Conservation (phyloP, 1,139 yeast genomes). For the Magnusiomyces tetraspermus region DNA sequence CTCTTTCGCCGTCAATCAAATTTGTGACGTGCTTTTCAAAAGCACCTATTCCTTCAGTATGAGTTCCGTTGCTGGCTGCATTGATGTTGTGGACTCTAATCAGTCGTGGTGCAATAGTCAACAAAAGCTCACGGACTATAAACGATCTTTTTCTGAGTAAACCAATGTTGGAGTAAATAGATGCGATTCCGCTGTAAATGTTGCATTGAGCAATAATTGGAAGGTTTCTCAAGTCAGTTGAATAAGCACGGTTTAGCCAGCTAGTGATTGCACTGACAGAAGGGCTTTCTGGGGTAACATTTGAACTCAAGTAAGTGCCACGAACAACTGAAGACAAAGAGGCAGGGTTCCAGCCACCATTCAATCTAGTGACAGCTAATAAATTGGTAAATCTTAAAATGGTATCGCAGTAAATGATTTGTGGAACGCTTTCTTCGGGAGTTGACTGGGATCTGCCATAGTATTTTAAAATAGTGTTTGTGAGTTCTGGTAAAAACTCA, state of each 20-base stretch:
- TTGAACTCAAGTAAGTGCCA: constrained; percentile 23
- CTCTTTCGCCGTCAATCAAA: constrained; percentile 18
- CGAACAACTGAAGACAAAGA: constrained; percentile 38
- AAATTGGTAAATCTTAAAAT: constrained; percentile 55
- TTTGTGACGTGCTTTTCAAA: constrained; percentile 10
- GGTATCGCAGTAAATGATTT: constrained; percentile 66
- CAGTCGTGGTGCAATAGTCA: constrained; percentile 43
- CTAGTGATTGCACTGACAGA: constrained; percentile 25
- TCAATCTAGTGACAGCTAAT: constrained; percentile 46
- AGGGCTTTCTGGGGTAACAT: constrained; percentile 22
- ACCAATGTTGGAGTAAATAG: constrained; percentile 53
- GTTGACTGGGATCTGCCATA: constrained; percentile 54
- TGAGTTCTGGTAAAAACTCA: constrained; percentile 45
- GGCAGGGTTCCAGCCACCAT: constrained; percentile 40
- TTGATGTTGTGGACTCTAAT: constrained; percentile 19
- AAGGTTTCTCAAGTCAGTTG: constrained; percentile 42
- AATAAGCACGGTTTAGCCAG: constrained; percentile 37
- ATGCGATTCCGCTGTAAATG: constrained; percentile 57
- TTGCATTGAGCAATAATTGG: constrained; percentile 30
- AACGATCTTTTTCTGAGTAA: constrained; percentile 62
- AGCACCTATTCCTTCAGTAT: constrained; percentile 15
- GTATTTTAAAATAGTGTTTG: constrained; percentile 43
- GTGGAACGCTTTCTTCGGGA: constrained; percentile 73
- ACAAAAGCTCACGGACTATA: constrained; percentile 51
- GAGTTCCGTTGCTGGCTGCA: constrained; percentile 20